Evolutionary conservation across 352 stramenopile genomes (phyloP), one percentile per base, ranked within the genome.

Genomic region (Pythium periplocum): DNA sequence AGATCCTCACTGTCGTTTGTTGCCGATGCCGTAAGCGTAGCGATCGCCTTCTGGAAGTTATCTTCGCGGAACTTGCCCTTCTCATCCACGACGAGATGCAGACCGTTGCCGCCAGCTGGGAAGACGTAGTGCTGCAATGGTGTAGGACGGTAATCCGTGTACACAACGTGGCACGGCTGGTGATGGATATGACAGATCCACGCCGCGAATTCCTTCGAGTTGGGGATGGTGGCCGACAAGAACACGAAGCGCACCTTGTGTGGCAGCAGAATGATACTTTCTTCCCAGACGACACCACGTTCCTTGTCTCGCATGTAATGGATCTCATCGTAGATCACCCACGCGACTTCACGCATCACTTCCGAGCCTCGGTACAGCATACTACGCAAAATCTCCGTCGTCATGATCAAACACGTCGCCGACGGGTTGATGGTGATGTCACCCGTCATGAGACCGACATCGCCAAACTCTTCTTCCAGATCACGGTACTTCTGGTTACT

Each of bases 231-330:
- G 4, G 97, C 97, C 31, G 87, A 98, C 45, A 99, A 65, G 62
- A 99, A 99, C 11, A 99, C 97, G 64, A 99, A 99, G 6, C 96
- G 80, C 7, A 99, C 97, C 53, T 98, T 97, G 71, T 99, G 94
- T 2, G 97, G 97, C 34, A 99, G 70, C 40, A 99, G 62, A 54
- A 99, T 98, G 70, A 99, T 99, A 61, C 78, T 96, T 61, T 99
- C 97, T 75, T 99, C 96, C 96, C 96, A 99, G 4, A 98, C 96
- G 8, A 99, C 96, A 52, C 96, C 96, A 41, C 96, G 87, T 70
- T 99, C 96, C 63, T 97, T 98, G 83, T 99, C 97, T 42, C 96
- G 73, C 95, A 99, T 99, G 82, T 99, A 99, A 74, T 99, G 97
- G 30, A 99, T 98, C 78, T 99, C 97, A 71, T 99, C 97, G 68